Conservation (phyloP, 129 eudicot species). For the Erigeron canadensis region DNA sequence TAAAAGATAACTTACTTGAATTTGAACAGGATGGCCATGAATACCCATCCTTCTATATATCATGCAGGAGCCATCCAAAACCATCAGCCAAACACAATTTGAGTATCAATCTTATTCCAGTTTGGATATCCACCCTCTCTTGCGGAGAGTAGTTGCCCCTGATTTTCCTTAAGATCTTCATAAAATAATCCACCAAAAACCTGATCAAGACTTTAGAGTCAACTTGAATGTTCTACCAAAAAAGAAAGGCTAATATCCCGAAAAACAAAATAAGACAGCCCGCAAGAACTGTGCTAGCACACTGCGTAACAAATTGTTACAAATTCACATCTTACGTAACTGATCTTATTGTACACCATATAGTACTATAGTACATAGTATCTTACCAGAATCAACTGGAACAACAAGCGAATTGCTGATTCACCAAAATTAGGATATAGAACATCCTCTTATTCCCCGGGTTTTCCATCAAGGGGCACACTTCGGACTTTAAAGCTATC, state of each 20-base stretch:
- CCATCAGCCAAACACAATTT: constrained; percentile 81
- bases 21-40: constrained; percentile 93
- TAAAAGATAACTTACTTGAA: constrained; percentile 56
- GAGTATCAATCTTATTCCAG: constrained; percentile 74
- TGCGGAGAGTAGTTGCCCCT: constrained; percentile 73
- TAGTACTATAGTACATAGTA: not conserved
- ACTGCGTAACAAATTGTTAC: not conserved
- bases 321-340: not conserved
- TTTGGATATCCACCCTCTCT: constrained; percentile 83
- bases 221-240: not conserved
- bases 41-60: constrained; percentile 92
- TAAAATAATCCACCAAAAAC: constrained; percentile 91
- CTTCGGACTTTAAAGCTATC: constrained; percentile 86
- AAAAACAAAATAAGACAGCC: too few species aligned
- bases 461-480: constrained; percentile 68
- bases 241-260: too few species aligned
- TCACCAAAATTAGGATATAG: constrained; percentile 97
- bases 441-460: constrained; percentile 77
- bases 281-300: not conserved
- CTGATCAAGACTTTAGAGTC: constrained; percentile 35
- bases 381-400: constrained; percentile 86
- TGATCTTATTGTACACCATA: not conserved
- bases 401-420: constrained; percentile 99
- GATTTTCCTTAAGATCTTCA: constrained; percentile 76
- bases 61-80: constrained; percentile 95